These are phyloP conservation scores for Colletotrichum spaethianum DNA, from an alignment of 2,329 filamentous ascomycete genomes.

Conservation along the genomic window DNA sequence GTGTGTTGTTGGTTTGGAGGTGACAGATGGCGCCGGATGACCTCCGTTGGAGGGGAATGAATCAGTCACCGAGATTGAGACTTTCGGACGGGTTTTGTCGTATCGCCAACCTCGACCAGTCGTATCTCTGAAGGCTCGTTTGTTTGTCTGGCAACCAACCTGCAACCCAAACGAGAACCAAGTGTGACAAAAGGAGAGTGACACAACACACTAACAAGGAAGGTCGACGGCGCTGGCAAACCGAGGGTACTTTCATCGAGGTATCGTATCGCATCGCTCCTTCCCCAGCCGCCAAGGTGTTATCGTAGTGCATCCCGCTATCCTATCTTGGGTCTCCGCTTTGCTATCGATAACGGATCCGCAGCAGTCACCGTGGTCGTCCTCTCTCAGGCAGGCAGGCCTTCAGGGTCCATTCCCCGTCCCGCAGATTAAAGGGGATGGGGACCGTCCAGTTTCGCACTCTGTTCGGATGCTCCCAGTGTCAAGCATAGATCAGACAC, in stretches of 20 bases:
- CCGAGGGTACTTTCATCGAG: neutral
- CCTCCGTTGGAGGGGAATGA: neutral
- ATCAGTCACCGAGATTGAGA: neutral
- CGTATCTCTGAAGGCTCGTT: neutral
- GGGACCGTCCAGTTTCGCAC: conserved; percentile 24
- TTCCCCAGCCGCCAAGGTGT: conserved; percentile 30
- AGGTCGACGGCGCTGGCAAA: neutral
- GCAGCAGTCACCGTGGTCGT: neutral
- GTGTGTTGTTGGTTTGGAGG: neutral
- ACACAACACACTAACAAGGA: neutral
- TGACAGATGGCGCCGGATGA: conserved; percentile 17
- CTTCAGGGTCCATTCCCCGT: conserved; percentile 29
- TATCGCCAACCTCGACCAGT: neutral
- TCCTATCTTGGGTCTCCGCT: conserved; percentile 20
- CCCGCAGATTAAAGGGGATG: conserved; percentile 30
- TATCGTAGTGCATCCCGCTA: conserved; percentile 26
- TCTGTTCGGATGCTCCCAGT: conserved; percentile 34
- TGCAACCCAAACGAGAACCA: neutral
- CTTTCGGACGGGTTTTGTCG: neutral
- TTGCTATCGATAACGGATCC: conserved; percentile 15
- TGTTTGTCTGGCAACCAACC: neutral
- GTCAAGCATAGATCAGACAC: conserved; percentile 39
- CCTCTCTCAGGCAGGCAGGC: no score
- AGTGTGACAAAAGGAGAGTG: neutral
- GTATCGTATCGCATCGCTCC: neutral